Evolutionary conservation across 768 basidiomycete species (phyloP).

Genomic region (Mycena metata): DNA sequence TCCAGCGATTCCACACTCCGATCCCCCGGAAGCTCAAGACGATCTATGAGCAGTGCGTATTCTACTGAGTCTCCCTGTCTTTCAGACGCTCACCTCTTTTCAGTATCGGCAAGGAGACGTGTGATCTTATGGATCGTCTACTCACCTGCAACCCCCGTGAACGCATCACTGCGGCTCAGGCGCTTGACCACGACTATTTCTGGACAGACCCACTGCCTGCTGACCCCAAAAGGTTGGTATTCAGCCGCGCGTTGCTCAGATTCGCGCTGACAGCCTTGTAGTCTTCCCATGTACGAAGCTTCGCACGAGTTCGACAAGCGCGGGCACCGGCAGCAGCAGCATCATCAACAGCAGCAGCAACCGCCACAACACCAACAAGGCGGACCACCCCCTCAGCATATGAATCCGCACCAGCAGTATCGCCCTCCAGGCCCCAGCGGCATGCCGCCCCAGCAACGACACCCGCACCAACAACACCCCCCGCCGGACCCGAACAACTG

Average conservation of each 20-base stretch:
- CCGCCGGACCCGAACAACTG: constrained; percentile 22
- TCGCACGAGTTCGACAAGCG: constrained; percentile 89
- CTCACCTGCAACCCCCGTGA: constrained; percentile 87
- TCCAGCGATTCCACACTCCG: constrained; percentile 66
- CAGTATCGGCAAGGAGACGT: constrained; percentile 80
- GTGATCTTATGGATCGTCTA: constrained; percentile 86
- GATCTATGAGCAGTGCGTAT: constrained; percentile 71
- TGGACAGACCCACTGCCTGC: constrained; percentile 92
- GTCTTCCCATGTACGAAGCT: constrained; percentile 82
- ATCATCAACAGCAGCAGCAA: constrained; percentile 30
- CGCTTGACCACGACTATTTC: constrained; percentile 94
- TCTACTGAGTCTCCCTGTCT: constrained; percentile 23
- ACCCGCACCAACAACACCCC: neutral
- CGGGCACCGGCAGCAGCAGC: constrained; percentile 64
- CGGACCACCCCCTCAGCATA: neutral
- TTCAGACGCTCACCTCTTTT: constrained; percentile 24
- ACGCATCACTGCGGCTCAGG: constrained; percentile 86
- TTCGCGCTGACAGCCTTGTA: constrained; percentile 44
- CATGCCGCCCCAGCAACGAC: constrained; percentile 10
- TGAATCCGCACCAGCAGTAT: constrained; percentile 26
- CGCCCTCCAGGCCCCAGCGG: constrained; percentile 22
- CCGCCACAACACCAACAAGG: constrained; percentile 6
- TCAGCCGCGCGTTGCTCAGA: neutral
- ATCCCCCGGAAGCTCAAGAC: constrained; percentile 66
- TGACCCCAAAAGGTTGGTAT: constrained; percentile 80